Percentiles rank a stretch among this genome's conserved stretches.
phyloP scores from a whole-genome alignment of 2,329 filamentous ascomycete genomes.

The Capronia epimyces region DNA sequence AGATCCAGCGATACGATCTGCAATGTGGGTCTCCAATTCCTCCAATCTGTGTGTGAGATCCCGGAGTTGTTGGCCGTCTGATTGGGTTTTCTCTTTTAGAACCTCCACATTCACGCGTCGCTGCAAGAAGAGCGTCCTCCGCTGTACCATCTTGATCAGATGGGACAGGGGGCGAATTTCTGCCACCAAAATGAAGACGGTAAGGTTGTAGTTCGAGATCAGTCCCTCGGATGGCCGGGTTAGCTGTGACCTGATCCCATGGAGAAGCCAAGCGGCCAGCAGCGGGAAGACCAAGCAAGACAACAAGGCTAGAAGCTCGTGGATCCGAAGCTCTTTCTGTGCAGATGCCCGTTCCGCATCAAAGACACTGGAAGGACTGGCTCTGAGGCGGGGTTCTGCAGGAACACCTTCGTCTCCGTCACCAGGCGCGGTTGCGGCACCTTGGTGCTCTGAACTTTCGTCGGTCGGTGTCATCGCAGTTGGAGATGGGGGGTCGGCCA shows the following conservation, averaged over 20 bases:
- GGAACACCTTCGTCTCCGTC: not conserved
- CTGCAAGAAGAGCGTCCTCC: conserved; percentile 75
- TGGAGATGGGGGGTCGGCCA: conserved; percentile 44
- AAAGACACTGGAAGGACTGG: conserved; percentile 21
- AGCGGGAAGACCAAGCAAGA: conserved; percentile 76
- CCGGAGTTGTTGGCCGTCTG: conserved; percentile 17
- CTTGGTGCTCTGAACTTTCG: conserved; percentile 33
- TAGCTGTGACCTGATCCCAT: conserved; percentile 72
- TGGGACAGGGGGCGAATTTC: conserved; percentile 80
- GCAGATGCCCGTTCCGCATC: conserved; percentile 35
- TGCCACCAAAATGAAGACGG: conserved; percentile 80
- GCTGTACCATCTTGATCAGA: conserved; percentile 71
- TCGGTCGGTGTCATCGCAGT: conserved; percentile 29
- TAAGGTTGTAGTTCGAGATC: conserved; percentile 87
- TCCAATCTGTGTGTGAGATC: conserved; percentile 63
- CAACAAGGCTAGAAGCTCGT: conserved; percentile 68
- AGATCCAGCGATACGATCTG: conserved; percentile 33
- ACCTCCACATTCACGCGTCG: conserved; percentile 53
- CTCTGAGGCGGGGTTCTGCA: not conserved
- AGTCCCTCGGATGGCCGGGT: conserved; percentile 78
- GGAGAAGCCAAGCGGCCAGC: conserved; percentile 75
- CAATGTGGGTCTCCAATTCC: conserved; percentile 58
- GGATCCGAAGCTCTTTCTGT: conserved; percentile 60
- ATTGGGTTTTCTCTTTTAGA: conserved; percentile 12
- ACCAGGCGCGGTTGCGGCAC: conserved; percentile 9